Base-by-base conservation (phyloP, 108 stramenopile species). In the Nitzschia palea region DNA sequence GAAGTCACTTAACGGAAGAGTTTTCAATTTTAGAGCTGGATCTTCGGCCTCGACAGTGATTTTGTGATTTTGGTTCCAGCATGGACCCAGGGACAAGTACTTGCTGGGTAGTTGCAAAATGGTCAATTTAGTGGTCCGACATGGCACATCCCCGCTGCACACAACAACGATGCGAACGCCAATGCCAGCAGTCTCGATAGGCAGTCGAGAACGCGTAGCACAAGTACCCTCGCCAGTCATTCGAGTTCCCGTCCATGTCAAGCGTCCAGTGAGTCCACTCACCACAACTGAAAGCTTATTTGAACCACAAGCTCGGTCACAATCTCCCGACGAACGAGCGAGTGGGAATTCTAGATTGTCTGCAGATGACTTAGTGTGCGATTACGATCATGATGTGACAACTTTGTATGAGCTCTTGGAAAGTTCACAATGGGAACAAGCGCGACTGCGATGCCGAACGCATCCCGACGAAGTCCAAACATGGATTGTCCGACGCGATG, bases 381-480 rank as follows among this genome's bases (percentile, higher is more conserved):
- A 87, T 47, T 88, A 86, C 42, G 87, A 91, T 53, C 73, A 69
- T 22, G 74, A 78, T 29, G 83, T 83, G 14, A 83, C 90, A 14
- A 40, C 63, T 6, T 40, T 91, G 26, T 91, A 91, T 57, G 71
- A 84, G 33, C 68, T 86, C 44, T 74, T 91, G 30, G 87, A 91
- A 47, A 77, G 80, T 5, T 81, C 81, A 43, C 76, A 84, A 40
- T 91, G 90, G 90, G 78, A 82, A 15, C 34, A 80, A 54, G 90
- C 85, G 0, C 45, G 65, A 4, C 59, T 67, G 14, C 68, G 87
- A 17, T 77, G 80, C 31, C 71, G 76, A 23, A 47, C 77, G 3
- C 85, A 86, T 62, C 88, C 88, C 6, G 66, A 68, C 31, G 91
- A 92, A 67, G 83, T 77, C 8, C 72, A 55, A 2, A 87, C 82